Evolutionary conservation across 805 yeast genomes (phyloP).

Genomic region (Kurtzmaniella fragi): DNA sequence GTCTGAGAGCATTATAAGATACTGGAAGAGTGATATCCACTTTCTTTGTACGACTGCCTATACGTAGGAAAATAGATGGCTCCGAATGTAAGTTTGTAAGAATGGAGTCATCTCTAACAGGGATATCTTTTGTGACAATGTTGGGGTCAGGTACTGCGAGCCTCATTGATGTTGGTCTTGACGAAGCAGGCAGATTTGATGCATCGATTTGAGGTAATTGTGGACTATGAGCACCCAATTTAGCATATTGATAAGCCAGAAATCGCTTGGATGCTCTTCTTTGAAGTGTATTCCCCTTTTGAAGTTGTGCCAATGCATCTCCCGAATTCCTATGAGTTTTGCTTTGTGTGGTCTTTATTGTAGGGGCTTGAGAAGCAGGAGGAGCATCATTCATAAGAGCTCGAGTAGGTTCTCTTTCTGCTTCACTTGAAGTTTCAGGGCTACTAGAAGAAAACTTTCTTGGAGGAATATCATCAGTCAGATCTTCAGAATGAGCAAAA

Average conservation of each 20-base stretch:
- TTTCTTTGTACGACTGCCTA: conserved; percentile 53
- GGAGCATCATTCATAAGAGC: background rate
- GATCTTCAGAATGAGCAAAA: no score
- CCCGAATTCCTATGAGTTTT: conserved; percentile 1
- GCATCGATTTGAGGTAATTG: background rate
- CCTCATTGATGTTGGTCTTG: no score
- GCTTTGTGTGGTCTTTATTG: background rate
- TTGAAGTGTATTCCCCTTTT: conserved; percentile 76
- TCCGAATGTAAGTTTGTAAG: background rate
- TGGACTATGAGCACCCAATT: conserved; percentile 28
- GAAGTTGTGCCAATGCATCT: conserved; percentile 73
- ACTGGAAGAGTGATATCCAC: conserved; percentile 41
- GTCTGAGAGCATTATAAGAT: conserved; percentile 50
- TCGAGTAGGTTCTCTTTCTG: background rate
- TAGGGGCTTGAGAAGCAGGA: background rate
- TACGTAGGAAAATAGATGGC: conserved; percentile 40
- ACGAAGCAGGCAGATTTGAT: no score
- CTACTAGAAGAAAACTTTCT: background rate
- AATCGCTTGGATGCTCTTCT: conserved; percentile 91
- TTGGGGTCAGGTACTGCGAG: no score
- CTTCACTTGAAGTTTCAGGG: background rate
- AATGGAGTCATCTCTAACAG: conserved; percentile 4
- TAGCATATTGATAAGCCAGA: conserved; percentile 89
- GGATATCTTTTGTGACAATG: no score
- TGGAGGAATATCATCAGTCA: background rate